phyloP scores from a whole-genome alignment of 192 early-diverging fungal genomes.

The Backusella liffmaniae region DNA sequence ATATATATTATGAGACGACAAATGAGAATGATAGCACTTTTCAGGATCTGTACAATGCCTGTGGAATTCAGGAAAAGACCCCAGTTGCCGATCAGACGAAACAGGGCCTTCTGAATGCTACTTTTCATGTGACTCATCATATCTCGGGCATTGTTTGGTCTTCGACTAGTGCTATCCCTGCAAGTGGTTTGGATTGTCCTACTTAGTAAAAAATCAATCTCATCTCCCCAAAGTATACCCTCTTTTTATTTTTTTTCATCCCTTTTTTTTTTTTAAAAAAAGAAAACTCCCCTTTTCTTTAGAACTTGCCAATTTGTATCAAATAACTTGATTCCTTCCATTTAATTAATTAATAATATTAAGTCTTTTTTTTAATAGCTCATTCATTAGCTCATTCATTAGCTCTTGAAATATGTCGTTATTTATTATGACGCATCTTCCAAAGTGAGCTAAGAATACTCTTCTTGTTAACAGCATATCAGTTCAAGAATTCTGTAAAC shows the following conservation, averaged over 20 bases:
- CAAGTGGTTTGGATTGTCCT: background rate
- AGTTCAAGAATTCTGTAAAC: too few species aligned
- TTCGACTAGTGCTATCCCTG: background rate
- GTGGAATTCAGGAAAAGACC: constrained; percentile 15
- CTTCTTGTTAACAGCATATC: too few species aligned
- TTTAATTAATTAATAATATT: background rate
- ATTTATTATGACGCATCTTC: too few species aligned
- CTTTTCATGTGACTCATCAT: constrained; percentile 13
- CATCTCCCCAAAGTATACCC: background rate
- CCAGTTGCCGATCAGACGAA: background rate
- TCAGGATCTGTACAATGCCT: constrained; percentile 25
- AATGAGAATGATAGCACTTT: constrained; percentile 18
- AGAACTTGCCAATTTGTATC: background rate
- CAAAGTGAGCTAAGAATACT: too few species aligned
- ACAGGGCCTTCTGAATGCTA: constrained; percentile 10
- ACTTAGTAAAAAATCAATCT: background rate
- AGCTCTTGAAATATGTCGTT: too few species aligned
- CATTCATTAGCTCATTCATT: too few species aligned
- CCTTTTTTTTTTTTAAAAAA: background rate
- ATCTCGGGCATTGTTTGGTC: constrained; percentile 16
- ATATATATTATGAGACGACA: constrained; percentile 15
- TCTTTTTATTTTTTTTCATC: background rate
- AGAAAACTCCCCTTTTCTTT: background rate
- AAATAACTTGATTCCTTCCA: background rate
- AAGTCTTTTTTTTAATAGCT: too few species aligned